Evolutionary conservation across 2,329 filamentous ascomycete genomes (phyloP).

Genomic region (Orbilia brochopaga): DNA sequence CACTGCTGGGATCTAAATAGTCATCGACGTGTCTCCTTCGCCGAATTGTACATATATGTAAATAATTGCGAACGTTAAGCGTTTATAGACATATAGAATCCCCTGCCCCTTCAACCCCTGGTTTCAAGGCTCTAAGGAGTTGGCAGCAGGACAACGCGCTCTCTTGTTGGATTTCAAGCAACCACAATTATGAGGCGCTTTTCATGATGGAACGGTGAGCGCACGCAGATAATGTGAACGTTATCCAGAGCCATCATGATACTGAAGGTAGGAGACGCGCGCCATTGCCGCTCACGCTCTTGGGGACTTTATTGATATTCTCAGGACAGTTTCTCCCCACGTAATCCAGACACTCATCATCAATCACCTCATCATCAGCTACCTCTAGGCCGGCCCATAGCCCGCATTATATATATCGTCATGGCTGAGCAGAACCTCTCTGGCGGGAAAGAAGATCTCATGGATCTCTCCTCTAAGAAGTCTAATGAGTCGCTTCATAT

Average conservation of each 20-base stretch:
- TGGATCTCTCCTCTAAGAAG: not conserved
- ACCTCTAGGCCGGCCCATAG: too few relatives aligned
- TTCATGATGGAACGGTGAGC: not conserved
- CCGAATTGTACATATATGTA: constrained; percentile 1
- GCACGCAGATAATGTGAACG: not conserved
- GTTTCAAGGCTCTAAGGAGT: too few relatives aligned
- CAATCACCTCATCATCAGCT: too few relatives aligned
- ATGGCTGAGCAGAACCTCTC: not conserved
- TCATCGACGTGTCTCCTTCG: not conserved
- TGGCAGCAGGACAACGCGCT: constrained; percentile 11
- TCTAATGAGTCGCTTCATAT: not conserved
- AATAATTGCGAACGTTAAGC: not conserved
- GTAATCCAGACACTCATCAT: too few relatives aligned
- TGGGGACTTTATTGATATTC: too few relatives aligned
- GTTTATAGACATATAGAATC: too few relatives aligned
- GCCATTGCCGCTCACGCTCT: too few relatives aligned
- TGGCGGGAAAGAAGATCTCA: not conserved
- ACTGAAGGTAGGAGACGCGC: too few relatives aligned
- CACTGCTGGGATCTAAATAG: not conserved
- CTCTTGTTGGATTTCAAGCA: constrained; percentile 22
- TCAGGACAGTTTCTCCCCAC: too few relatives aligned
- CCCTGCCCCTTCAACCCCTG: not conserved
- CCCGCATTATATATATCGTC: not conserved
- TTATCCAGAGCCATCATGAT: too few relatives aligned
- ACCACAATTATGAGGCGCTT: constrained; percentile 1